Base-by-base conservation (phyloP, 805 yeast species). In the Zygosaccharomyces pseudorouxii region DNA sequence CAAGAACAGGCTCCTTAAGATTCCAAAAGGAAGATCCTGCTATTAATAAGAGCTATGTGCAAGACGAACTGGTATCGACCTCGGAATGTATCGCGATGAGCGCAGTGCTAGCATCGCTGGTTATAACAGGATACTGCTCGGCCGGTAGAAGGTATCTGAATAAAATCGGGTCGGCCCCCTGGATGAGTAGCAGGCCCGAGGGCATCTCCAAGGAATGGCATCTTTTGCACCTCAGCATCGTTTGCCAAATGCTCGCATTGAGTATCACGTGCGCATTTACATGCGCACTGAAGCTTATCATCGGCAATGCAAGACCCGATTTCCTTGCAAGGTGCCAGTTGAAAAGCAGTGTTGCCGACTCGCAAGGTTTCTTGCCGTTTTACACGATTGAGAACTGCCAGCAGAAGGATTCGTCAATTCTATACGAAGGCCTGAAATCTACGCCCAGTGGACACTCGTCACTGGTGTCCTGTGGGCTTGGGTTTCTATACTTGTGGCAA, bases 371-470 rank as follows among this genome's bases (percentile, higher is more conserved):
- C n/a, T 11, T 41, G 36, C 44, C 44, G 5, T 50, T 33, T 16
- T 53, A 49, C 37, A 45, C 53, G 5, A n/a, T 55, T 7, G 57
- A 51, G 22, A 46, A 54, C 14, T 59, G 64, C 30, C 47, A 46
- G 31, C 65, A 61, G 40, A 30, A 46, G 19, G 48, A 61, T 46
- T 46, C 44, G 33, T 45, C 41, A 19, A 29, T 60, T 9, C 53
- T 64, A 9, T 49, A 46, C 30, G 68, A 64, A 40, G 68, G 68
- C 5, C 49, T 64, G 36, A 58, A 61, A 31, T 58, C 64, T 49
- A 62, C 68, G 2, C 68, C 68, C 25, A 60, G 65, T 45, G 67
- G 68, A 3, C 68, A 64, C 47, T 55, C 65, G 5, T 60, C 65
- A 50, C 53, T 64, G 25, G 56, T 55, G 19, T 41, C 53, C 5